Evolutionary conservation across 108 stramenopile genomes (phyloP).

Genomic region (Cyclotella atomus): DNA sequence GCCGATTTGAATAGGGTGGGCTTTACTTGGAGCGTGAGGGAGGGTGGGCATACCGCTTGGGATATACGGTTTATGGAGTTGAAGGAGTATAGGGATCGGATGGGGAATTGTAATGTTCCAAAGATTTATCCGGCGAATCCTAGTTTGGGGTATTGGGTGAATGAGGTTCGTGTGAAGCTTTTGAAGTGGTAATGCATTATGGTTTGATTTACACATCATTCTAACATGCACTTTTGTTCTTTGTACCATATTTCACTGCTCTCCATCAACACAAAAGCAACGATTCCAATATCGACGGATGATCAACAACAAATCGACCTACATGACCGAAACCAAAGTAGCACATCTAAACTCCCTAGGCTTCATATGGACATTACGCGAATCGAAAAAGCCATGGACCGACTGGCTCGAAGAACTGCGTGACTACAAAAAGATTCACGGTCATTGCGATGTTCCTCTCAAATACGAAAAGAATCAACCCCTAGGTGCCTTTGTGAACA

Average conservation of each 20-base stretch:
- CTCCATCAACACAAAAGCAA: too few relatives aligned
- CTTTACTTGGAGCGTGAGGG: conserved; percentile 34
- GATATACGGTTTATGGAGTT: conserved; percentile 18
- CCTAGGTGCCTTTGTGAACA: conserved; percentile 32
- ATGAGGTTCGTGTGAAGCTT: too few relatives aligned
- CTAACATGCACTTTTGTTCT: too few relatives aligned
- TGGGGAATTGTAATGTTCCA: conserved; percentile 36
- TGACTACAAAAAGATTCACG: conserved; percentile 27
- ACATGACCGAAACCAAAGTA: conserved; percentile 34
- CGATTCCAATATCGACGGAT: conserved; percentile 38
- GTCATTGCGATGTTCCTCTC: conserved; percentile 15
- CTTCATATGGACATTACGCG: conserved; percentile 30
- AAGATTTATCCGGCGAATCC: conserved; percentile 32
- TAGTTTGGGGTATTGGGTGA: conserved; percentile 41
- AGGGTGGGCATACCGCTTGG: conserved; percentile 40
- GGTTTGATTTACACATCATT: too few relatives aligned
- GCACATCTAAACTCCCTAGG: conserved; percentile 14
- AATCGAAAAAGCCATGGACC: conserved; percentile 20
- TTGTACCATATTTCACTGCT: too few relatives aligned
- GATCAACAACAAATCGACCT: conserved; percentile 22
- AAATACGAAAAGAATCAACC: conserved; percentile 24
- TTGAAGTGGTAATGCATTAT: too few relatives aligned
- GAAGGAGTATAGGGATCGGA: neutral
- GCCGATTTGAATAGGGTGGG: conserved; percentile 29
- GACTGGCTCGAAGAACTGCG: conserved; percentile 31